Evolutionary conservation across 495 filamentous ascomycete species (phyloP), one percentile per base, ranked within the genome.

Genomic region (Mycothermus thermophilus): DNA sequence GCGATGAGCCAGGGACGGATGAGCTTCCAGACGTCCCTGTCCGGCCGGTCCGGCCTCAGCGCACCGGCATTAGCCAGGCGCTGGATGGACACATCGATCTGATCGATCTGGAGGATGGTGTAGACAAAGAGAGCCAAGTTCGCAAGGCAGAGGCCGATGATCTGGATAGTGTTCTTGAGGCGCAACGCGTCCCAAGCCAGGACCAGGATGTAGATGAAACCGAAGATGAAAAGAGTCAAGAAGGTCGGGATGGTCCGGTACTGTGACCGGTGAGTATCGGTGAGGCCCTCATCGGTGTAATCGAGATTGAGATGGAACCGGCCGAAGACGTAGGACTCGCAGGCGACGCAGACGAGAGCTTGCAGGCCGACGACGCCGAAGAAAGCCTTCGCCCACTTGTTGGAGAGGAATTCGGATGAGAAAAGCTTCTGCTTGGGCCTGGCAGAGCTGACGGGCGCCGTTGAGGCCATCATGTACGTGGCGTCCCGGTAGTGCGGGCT

Each of bases 151-250:
- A 97, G 65, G 20, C 90, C 92, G 47, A 97, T 96, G 52, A 97
- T 68, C 57, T 97, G 90, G 70, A 97, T 97, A 10, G 90, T 97
- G 60, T 97, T 97, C 63, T 94, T 94, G 50, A 87, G 62, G 30
- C 85, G 76, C 39, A 97, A 64, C 3, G 92, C 88, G 68, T 97
- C 90, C 61, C 83, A 95, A 10, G 90, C 79, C 16, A 97, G 63
- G 21, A 90, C 55, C 4, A 96, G 54, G 47, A 94, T 76, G 60
- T 96, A 97, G 35, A 97, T 51, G 58, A 92, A 93, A 34, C 83
- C 90, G 57, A 97, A 93, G 52, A 94, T 92, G 60, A 95, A 92
- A n/a, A 97, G 70, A 8, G 88, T 79, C 16, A 97, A 67, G 58
- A 95, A 95, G 10, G 84, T 93, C 16, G 83, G 78, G 32, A 90